Base-by-base conservation (phyloP, 2,329 filamentous ascomycete species). In the Shiraia bambusicola region DNA sequence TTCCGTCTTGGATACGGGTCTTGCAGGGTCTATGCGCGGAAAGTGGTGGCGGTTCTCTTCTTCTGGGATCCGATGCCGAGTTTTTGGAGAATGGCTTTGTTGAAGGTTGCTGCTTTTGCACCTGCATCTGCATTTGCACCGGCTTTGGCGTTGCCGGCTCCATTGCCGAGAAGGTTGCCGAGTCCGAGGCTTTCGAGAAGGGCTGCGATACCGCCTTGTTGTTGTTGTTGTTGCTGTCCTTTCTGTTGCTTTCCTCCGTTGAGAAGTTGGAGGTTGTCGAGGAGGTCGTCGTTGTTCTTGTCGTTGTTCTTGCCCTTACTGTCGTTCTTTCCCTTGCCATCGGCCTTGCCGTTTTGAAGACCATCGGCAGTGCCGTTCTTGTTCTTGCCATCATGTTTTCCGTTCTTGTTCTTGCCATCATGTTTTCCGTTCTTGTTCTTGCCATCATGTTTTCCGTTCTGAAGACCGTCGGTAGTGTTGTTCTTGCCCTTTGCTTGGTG, bases 1-100 rank as follows among this genome's bases (percentile, higher is more conserved):
- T n/a, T n/a, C n/a, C n/a, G n/a, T n/a, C n/a, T n/a, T n/a, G n/a
- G n/a, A n/a, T n/a, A n/a, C n/a, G n/a, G n/a, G n/a, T n/a, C n/a
- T n/a, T n/a, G n/a, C n/a, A 22, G 19, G 8, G 19, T 41, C 37
- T 49, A 51, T 34, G 45, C 49, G 36, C 42, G 42, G 49, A 49
- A 51, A 15, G 43, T 19, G 10, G 43, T 30, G n/a, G 30, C 29
- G 2, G 47, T 38, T 24, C 42, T 38, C 47, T 39, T 50, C 40
- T 40, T 32, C 26, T 35, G 34, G 25, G 37, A 29, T 31, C 35
- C 36, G 17, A 50, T 45, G 24, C 41, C 41, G 22, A 48, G 26
- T 8, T 27, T 42, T 12, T 31, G 44, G 15, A 34, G 36, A 31
- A 24, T 39, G 30, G 13, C 9, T 12, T 35, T 22, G 24, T 22